These are phyloP conservation scores for Ilyonectria sp. DNA, from an alignment of 2,329 filamentous ascomycete genomes.

Conservation along the genomic window DNA sequence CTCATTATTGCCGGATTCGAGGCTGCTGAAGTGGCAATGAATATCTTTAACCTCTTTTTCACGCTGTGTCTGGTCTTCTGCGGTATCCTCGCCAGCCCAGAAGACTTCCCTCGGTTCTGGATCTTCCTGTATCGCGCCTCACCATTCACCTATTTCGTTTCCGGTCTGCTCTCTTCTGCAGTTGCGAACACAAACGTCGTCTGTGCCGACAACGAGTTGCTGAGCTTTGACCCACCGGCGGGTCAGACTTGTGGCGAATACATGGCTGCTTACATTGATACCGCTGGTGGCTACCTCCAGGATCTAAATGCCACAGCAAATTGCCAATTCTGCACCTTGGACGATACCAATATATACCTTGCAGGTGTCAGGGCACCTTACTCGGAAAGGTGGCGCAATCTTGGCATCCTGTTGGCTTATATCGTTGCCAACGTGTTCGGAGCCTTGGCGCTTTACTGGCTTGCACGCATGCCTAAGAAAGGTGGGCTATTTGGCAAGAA, in stretches of 20 bases:
- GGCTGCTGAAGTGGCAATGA: slow-evolving; percentile 75
- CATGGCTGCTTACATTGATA: slow-evolving; percentile 64
- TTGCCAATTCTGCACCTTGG: slow-evolving; percentile 74
- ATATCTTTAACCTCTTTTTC: slow-evolving; percentile 77
- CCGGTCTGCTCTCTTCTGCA: slow-evolving; percentile 75
- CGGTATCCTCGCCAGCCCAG: slow-evolving; percentile 49
- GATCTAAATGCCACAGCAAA: slow-evolving; percentile 61
- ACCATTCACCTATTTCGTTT: slow-evolving; percentile 87
- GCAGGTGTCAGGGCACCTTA: slow-evolving; percentile 66
- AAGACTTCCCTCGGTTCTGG: slow-evolving; percentile 70
- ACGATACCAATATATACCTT: slow-evolving; percentile 68
- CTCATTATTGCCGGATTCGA: slow-evolving; percentile 76
- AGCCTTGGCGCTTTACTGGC: slow-evolving; percentile 70
- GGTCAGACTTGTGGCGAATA: slow-evolving; percentile 74
- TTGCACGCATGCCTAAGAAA: slow-evolving; percentile 64
- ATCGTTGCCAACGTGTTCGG: slow-evolving; percentile 71
- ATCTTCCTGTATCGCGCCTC: slow-evolving; percentile 75
- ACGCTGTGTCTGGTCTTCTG: slow-evolving; percentile 67
- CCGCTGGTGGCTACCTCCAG: slow-evolving; percentile 68
- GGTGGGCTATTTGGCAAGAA: slow-evolving; percentile 45
- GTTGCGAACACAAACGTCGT: too few species aligned
- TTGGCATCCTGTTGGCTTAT: slow-evolving; percentile 74
- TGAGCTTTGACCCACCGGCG: slow-evolving; percentile 73
- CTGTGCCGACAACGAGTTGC: slow-evolving; percentile 70
- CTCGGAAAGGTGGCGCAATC: slow-evolving; percentile 76